Percentiles rank a stretch among this genome's conserved stretches.
phyloP scores from a whole-genome alignment of 139 green algal genomes.

The Chlamydomonas asymmetrica region DNA sequence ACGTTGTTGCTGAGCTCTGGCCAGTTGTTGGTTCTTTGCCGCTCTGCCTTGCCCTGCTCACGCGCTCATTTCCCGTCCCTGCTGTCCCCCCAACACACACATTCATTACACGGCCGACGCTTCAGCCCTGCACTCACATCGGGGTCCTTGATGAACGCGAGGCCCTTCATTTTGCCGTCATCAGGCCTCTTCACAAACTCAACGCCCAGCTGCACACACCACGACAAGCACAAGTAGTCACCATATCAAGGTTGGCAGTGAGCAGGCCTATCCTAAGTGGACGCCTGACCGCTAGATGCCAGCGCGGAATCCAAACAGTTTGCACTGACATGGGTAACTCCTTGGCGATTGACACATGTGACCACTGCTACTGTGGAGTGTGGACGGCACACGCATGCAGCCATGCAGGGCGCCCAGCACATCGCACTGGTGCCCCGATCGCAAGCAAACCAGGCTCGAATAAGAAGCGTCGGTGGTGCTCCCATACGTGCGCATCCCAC shows the following conservation, averaged over 20 bases:
- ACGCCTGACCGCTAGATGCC: not conserved
- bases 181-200: slow-evolving; percentile 91
- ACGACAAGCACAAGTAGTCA: no score
- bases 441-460: no score
- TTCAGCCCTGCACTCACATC: slow-evolving; percentile 43
- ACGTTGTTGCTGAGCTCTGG: not conserved
- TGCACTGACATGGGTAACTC: not conserved
- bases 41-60: not conserved
- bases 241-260: slow-evolving; percentile 38
- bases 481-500: no score
- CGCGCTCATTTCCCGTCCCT: not conserved
- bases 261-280: not conserved
- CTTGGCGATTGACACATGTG: no score
- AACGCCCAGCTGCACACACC: slow-evolving; percentile 83
- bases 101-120: not conserved
- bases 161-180: slow-evolving; percentile 82
- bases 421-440: no score
- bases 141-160: slow-evolving; percentile 84
- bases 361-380: no score
- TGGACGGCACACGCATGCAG: no score
- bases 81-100: not conserved
- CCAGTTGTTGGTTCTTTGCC: not conserved
- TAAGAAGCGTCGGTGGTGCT: no score
- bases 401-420: no score
- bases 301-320: not conserved